These are phyloP conservation scores for Lithospermum erythrorhizon DNA, from an alignment of 257 asterid genomes.

Conservation along the genomic window DNA sequence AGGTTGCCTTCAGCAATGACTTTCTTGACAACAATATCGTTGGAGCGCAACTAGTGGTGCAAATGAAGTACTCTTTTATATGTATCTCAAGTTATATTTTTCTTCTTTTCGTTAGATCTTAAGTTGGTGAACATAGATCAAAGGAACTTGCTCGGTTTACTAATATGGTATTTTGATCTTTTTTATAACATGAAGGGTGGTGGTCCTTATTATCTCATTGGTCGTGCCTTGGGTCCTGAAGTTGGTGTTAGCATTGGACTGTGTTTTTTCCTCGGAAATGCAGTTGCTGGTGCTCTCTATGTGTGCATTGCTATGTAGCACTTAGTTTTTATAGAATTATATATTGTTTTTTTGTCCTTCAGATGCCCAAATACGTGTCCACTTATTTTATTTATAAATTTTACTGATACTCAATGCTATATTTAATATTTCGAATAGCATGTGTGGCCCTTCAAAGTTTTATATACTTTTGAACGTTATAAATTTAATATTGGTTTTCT, in stretches of 20 bases:
- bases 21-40: slow-evolving; percentile 82
- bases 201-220: slow-evolving; percentile 97
- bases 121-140: background rate
- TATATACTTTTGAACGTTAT: no score
- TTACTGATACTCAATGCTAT: background rate
- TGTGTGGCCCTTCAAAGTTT: no score
- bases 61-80: slow-evolving; percentile 70
- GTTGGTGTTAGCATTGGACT: slow-evolving; percentile 99
- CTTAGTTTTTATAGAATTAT: background rate
- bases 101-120: background rate
- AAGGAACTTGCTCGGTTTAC: background rate
- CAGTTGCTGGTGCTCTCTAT: slow-evolving; percentile 98
- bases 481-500: background rate
- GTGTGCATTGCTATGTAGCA: slow-evolving; percentile 23
- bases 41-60: slow-evolving; percentile 99
- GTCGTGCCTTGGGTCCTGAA: slow-evolving; percentile 99
- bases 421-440: background rate
- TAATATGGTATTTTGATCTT: slow-evolving; percentile 12
- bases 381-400: background rate
- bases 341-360: background rate
- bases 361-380: background rate
- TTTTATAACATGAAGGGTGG: slow-evolving; percentile 63
- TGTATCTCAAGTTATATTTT: background rate
- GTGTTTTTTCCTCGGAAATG: slow-evolving; percentile 97
- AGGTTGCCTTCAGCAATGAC: slow-evolving; percentile 97